These are phyloP conservation scores for Lactarius tabidus DNA, from an alignment of 768 basidiomycete species.

Conservation along the genomic window DNA sequence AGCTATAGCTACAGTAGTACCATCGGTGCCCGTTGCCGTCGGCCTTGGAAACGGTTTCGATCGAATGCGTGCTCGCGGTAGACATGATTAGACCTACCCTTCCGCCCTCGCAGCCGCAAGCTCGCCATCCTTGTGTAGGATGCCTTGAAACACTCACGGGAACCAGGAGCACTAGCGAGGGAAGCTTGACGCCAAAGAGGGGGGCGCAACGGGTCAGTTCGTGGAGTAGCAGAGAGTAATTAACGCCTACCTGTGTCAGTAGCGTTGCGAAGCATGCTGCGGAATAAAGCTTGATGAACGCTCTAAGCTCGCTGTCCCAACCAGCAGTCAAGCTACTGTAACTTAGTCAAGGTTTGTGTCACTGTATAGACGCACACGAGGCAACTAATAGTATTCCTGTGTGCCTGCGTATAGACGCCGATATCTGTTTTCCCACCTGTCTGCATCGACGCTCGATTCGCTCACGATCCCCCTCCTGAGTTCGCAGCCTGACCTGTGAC, in stretches of 20 bases:
- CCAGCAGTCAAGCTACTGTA: too few species aligned
- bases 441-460: too few species aligned
- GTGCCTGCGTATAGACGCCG: too few species aligned
- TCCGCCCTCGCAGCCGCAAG: constrained; percentile 60
- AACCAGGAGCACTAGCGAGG: constrained; percentile 60
- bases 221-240: not conserved
- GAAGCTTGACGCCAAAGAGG: constrained; percentile 64
- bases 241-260: constrained; percentile 44
- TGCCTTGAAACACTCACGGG: constrained; percentile 66
- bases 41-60: too few species aligned
- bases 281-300: too few species aligned
- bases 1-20: constrained; percentile 87
- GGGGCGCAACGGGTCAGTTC: constrained; percentile 39
- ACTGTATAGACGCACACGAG: too few species aligned
- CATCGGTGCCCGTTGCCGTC: constrained; percentile 62
- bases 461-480: too few species aligned
- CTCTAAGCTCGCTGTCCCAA: too few species aligned
- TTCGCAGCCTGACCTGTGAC: too few species aligned
- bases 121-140: constrained; percentile 81
- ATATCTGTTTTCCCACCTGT: too few species aligned
- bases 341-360: too few species aligned
- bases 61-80: constrained; percentile 67
- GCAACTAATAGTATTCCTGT: too few species aligned
- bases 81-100: constrained; percentile 66
- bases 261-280: constrained; percentile 65